Percentiles rank a stretch among this genome's conserved stretches.
Evolutionary conservation across 2,329 filamentous ascomycete genomes (phyloP).

Genomic region (Blumeria hordei): DNA sequence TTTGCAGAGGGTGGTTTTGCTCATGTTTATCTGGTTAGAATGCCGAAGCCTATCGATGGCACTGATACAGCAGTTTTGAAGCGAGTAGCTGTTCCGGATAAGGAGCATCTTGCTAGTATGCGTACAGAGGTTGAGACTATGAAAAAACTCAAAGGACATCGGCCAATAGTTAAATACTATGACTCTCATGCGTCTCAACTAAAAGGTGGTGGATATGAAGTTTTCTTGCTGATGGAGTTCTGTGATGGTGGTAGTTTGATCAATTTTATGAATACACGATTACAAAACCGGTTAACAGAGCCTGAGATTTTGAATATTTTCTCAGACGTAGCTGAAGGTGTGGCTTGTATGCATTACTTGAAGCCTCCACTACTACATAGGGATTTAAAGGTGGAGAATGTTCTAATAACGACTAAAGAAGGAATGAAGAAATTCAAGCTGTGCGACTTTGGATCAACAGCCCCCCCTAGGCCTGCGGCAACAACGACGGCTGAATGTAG

Average conservation of each 20-base stretch:
- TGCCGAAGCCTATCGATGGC: slow-evolving; percentile 30
- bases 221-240: slow-evolving; percentile 95
- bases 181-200: slow-evolving; percentile 94
- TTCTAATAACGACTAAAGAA: slow-evolving; percentile 46
- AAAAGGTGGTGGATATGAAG: slow-evolving; percentile 82
- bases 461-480: slow-evolving; percentile 60
- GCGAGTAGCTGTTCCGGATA: slow-evolving; percentile 88
- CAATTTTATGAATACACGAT: slow-evolving; percentile 96
- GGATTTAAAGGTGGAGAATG: slow-evolving; percentile 94
- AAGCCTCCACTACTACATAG: slow-evolving; percentile 81
- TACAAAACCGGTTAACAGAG: slow-evolving; percentile 91
- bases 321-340: slow-evolving; percentile 80
- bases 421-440: slow-evolving; percentile 68
- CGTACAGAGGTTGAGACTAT: slow-evolving; percentile 97
- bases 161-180: slow-evolving; percentile 90
- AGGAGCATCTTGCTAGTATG: slow-evolving; percentile 85
- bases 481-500: slow-evolving; percentile 72
- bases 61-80: slow-evolving; percentile 22
- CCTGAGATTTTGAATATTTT: slow-evolving; percentile 96
- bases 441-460: slow-evolving; percentile 91
- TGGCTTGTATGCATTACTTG: slow-evolving; percentile 97
- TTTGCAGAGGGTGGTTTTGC: slow-evolving; percentile 95
- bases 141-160: slow-evolving; percentile 96
- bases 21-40: slow-evolving; percentile 87
- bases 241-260: slow-evolving; percentile 88